A percentile compares a stretch with the other conserved stretches of the same genome.
Conservation (phyloP, 768 basidiomycete genomes). For the Tubosaeta brunneosetosa region DNA sequence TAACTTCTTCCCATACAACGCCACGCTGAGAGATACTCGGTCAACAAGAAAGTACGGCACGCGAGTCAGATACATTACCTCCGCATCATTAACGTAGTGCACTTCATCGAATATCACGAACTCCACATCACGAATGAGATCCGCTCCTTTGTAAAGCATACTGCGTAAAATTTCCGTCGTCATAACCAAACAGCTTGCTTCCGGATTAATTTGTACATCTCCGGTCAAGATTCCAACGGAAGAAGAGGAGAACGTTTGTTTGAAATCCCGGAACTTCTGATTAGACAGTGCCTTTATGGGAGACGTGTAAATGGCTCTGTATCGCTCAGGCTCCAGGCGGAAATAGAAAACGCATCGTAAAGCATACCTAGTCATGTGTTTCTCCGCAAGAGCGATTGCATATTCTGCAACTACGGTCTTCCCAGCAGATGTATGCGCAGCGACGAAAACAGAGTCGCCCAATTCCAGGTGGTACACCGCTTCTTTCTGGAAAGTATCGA, state of each 20-base stretch:
- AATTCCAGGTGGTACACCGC: slow-evolving; percentile 96
- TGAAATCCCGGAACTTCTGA: slow-evolving; percentile 98
- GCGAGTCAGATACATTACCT: slow-evolving; percentile 50
- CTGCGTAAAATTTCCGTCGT: slow-evolving; percentile 96
- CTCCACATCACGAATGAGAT: slow-evolving; percentile 96
- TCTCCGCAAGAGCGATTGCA: slow-evolving; percentile 92
- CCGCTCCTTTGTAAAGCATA: slow-evolving; percentile 99
- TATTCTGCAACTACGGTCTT: slow-evolving; percentile 99
- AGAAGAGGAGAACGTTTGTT: slow-evolving; percentile 86
- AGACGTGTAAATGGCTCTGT: slow-evolving; percentile 95
- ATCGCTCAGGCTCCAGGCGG: slow-evolving; percentile 5
- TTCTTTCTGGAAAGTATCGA: slow-evolving; percentile 98
- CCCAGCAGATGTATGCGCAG: slow-evolving; percentile 98
- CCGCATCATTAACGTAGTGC: slow-evolving; percentile 98
- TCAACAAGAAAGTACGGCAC: slow-evolving; percentile 7
- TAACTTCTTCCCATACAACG: slow-evolving; percentile 99
- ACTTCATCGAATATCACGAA: slow-evolving; percentile 99
- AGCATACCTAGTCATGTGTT: slow-evolving; percentile 95
- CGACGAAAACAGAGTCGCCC: slow-evolving; percentile 99
- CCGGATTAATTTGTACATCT: slow-evolving; percentile 98
- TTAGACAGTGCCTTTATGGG: slow-evolving; percentile 99
- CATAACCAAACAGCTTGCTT: slow-evolving; percentile 96
- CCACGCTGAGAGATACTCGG: slow-evolving; percentile 62
- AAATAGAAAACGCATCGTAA: slow-evolving; percentile 10
- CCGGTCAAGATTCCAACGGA: slow-evolving; percentile 96